A percentile compares a stretch with the other conserved stretches of the same genome.
Evolutionary conservation across 257 asterid genomes (phyloP).

Genomic region (Solanum medicagineum): DNA sequence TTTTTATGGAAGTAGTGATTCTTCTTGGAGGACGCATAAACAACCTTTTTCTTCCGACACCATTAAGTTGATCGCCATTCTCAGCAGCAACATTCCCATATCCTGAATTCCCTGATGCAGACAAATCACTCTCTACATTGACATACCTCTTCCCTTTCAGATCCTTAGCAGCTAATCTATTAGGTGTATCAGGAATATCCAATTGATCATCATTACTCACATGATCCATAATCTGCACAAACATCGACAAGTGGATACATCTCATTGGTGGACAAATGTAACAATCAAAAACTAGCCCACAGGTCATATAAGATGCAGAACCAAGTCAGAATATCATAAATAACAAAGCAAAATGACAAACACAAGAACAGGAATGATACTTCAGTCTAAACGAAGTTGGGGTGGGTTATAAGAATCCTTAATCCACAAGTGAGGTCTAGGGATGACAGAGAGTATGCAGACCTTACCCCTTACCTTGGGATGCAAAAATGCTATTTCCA

Average conservation of each 20-base stretch:
- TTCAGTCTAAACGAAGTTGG: not conserved
- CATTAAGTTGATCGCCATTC: slow-evolving; percentile 24
- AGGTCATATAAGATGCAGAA: not conserved
- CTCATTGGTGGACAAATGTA: not conserved
- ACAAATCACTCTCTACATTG: slow-evolving; percentile 8
- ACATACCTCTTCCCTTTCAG: slow-evolving; percentile 13
- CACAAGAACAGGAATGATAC: not conserved
- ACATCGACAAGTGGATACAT: not conserved
- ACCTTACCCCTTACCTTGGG: not conserved
- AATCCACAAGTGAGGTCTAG: not conserved
- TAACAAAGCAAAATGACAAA: not conserved
- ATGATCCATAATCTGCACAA: slow-evolving; percentile 49
- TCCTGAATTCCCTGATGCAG: slow-evolving; percentile 7
- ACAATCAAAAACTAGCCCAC: not conserved
- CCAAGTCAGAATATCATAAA: not conserved
- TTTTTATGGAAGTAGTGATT: slow-evolving; percentile 8
- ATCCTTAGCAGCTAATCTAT: slow-evolving; percentile 25
- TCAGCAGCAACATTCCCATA: slow-evolving; percentile 17
- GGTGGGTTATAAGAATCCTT: not conserved
- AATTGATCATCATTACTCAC: slow-evolving; percentile 38
- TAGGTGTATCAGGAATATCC: slow-evolving; percentile 83
- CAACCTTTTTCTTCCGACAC: slow-evolving; percentile 24
- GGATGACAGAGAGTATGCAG: not conserved
- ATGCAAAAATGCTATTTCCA: too few species aligned
- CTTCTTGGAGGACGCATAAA: slow-evolving; percentile 21